Conservation (phyloP, 257 asterid species). For the Salvia rosmarinus region DNA sequence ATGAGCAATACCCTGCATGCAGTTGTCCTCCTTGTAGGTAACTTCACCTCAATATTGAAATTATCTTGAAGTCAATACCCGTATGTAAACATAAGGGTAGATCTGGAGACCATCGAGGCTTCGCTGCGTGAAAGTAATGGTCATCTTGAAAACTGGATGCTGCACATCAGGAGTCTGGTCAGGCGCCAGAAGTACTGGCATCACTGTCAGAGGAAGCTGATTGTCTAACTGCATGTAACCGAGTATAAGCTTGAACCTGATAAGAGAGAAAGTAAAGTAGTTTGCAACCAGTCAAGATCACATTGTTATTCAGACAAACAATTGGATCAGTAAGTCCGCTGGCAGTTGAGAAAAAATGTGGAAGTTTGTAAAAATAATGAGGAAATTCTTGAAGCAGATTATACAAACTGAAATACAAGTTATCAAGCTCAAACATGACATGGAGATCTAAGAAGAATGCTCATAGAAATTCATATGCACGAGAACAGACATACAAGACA, state of each 20-base stretch:
- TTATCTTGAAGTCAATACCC: constrained; percentile 54
- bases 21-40: constrained; percentile 21
- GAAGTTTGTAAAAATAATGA: constrained; percentile 23
- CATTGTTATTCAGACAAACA: background rate
- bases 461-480: constrained; percentile 1
- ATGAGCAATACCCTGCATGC: constrained; percentile 29
- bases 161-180: constrained; percentile 74
- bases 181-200: constrained; percentile 97
- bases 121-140: constrained; percentile 77
- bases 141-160: constrained; percentile 94
- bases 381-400: constrained; percentile 14
- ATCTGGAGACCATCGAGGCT: constrained; percentile 83
- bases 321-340: background rate
- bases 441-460: background rate
- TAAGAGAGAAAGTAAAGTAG: constrained; percentile 25
- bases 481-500: constrained; percentile 12
- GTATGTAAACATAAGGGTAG: constrained; percentile 78
- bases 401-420: constrained; percentile 18
- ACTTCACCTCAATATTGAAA: constrained; percentile 19
- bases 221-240: constrained; percentile 95
- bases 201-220: constrained; percentile 87
- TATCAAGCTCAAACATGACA: constrained; percentile 25
- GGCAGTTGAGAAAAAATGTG: background rate
- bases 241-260: constrained; percentile 87
- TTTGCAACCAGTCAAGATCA: constrained; percentile 28